phyloP scores from a whole-genome alignment of 129 eudicot species.

The Silybum marianum region DNA sequence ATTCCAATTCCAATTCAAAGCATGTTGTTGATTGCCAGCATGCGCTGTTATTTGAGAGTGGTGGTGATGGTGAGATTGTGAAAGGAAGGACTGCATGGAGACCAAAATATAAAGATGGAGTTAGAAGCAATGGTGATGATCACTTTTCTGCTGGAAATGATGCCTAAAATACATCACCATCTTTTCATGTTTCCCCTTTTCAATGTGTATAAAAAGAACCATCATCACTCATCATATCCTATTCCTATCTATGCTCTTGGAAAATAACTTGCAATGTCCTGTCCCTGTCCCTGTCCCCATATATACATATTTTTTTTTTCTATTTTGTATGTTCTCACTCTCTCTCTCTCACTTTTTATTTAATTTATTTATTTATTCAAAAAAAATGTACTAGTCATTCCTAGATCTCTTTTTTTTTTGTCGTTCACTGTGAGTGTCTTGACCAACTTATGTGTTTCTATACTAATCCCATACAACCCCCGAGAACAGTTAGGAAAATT shows the following conservation, averaged over 20 bases:
- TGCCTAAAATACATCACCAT: constrained; percentile 13
- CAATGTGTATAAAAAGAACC: constrained; percentile 39
- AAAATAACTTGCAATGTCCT: constrained; percentile 23
- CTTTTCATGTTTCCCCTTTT: constrained; percentile 9
- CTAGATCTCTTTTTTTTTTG: background rate
- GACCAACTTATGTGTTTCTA: background rate
- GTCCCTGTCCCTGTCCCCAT: constrained; percentile 1
- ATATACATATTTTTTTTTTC: constrained; percentile 10
- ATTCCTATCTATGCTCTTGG: constrained; percentile 24
- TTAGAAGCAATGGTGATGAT: constrained; percentile 33
- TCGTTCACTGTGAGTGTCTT: background rate
- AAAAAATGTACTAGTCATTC: background rate
- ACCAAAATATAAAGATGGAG: constrained; percentile 50
- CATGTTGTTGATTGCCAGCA: constrained; percentile 76
- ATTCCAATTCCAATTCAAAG: constrained; percentile 14
- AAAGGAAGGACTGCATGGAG: constrained; percentile 87
- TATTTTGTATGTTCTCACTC: background rate
- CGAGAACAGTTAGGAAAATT: no score
- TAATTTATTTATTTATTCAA: constrained; percentile 11
- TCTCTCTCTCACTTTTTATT: background rate
- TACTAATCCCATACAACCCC: background rate
- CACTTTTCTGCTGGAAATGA: constrained; percentile 48
- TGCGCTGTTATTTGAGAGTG: constrained; percentile 66
- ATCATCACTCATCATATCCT: constrained; percentile 31
- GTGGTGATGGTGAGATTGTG: constrained; percentile 75